Evolutionary conservation across 192 early-diverging fungal species (phyloP).

Genomic region (Backusella parvicylindrica): DNA sequence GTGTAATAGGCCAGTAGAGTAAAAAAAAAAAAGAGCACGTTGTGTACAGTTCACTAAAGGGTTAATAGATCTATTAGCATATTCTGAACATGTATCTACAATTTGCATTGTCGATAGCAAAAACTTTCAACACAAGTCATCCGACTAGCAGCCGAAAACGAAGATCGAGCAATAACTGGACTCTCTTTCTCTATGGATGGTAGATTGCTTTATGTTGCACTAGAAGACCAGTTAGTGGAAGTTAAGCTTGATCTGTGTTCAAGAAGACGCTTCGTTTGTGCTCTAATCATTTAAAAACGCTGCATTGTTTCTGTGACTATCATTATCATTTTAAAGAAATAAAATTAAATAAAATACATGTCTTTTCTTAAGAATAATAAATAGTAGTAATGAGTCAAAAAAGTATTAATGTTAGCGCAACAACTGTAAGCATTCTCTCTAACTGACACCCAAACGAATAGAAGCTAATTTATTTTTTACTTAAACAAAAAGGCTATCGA

Average conservation of each 20-base stretch:
- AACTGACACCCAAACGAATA: background rate
- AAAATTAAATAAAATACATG: too few species aligned
- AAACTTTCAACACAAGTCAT: conserved; percentile 81
- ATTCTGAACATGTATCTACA: conserved; percentile 75
- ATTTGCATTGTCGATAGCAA: conserved; percentile 84
- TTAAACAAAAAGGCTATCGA: conserved; percentile 3
- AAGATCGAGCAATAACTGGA: conserved; percentile 78
- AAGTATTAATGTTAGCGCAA: conserved; percentile 2
- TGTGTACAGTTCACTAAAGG: conserved; percentile 28
- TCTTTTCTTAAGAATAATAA: background rate
- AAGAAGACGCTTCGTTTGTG: too few species aligned
- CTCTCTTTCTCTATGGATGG: conserved; percentile 76
- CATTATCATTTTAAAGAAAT: background rate
- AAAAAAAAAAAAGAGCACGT: too few species aligned
- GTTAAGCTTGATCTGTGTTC: background rate
- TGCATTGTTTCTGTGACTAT: too few species aligned
- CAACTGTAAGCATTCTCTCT: background rate
- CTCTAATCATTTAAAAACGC: too few species aligned
- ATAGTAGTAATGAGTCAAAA: background rate
- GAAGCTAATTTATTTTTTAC: background rate
- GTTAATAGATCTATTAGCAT: conserved; percentile 74
- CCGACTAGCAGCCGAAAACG: conserved; percentile 57
- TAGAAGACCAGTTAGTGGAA: background rate
- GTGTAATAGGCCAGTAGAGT: too few species aligned
- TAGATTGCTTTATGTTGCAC: conserved; percentile 69